Percentiles rank a stretch among this genome's conserved stretches.
These are phyloP conservation scores for Linnemannia schmuckeri DNA, from an alignment of 192 early-diverging fungal species.

Conservation along the genomic window DNA sequence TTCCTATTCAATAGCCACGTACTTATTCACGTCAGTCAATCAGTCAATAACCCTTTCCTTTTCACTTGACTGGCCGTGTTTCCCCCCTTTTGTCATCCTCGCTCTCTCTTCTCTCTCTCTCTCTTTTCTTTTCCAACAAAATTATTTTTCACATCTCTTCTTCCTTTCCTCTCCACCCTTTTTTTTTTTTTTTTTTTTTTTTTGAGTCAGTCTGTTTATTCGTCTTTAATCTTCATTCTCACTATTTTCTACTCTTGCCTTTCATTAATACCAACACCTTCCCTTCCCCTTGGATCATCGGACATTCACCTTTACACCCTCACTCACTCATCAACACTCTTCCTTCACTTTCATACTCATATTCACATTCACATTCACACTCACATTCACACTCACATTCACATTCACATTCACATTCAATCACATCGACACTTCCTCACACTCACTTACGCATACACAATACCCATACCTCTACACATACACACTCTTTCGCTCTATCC, in stretches of 20 bases:
- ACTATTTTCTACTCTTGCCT: background rate
- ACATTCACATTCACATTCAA: no score
- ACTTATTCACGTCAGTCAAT: no score
- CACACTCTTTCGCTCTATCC: background rate
- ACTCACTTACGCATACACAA: no score
- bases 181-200: background rate
- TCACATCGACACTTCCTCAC: background rate
- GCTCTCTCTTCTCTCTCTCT: background rate
- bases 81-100: background rate
- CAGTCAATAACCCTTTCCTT: background rate
- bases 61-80: background rate
- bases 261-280: no score
- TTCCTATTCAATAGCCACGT: background rate
- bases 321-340: conserved; percentile 3
- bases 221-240: background rate
- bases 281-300: no score
- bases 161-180: background rate
- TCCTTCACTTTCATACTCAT: background rate
- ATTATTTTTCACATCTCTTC: background rate
- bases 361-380: background rate
- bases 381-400: background rate
- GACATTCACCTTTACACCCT: background rate
- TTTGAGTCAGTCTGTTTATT: background rate
- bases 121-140: background rate
- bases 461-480: no score